These are phyloP conservation scores for Mortierella sp. DNA, from an alignment of 371 early-diverging fungal species.

Conservation along the genomic window DNA sequence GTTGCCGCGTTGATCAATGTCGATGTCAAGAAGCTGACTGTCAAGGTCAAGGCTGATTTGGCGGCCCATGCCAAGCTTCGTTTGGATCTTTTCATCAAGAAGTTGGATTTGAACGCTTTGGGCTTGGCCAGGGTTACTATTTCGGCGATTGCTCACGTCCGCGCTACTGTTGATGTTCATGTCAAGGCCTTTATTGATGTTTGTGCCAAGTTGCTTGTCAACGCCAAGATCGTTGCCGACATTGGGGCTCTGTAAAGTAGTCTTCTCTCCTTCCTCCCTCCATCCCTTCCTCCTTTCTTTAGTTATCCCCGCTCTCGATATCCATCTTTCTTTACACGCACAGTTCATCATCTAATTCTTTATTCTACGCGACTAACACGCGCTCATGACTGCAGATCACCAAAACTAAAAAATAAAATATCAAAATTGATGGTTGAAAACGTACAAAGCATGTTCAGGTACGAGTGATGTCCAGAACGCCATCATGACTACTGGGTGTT, in stretches of 20 bases:
- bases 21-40: slow-evolving; percentile 22
- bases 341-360: not conserved
- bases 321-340: not conserved
- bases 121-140: slow-evolving; percentile 23
- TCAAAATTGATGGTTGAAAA: not conserved
- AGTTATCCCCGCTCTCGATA: not conserved
- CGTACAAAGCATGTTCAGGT: too few species aligned
- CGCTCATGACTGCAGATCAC: not conserved
- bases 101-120: slow-evolving; percentile 23
- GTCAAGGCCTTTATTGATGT: slow-evolving; percentile 32
- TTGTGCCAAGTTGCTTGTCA: slow-evolving; percentile 24
- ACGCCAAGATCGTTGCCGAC: slow-evolving; percentile 21
- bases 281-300: not conserved
- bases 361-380: not conserved
- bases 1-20: slow-evolving; percentile 28
- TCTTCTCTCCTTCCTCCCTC: not conserved
- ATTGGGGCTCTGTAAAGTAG: slow-evolving; percentile 28
- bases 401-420: not conserved
- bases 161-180: slow-evolving; percentile 22
- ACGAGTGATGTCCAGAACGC: too few species aligned
- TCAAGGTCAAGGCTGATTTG: slow-evolving; percentile 38
- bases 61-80: slow-evolving; percentile 16
- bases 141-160: slow-evolving; percentile 20
- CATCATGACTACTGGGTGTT: too few species aligned
- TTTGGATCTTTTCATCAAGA: slow-evolving; percentile 20